Conservation (phyloP, 352 stramenopile species). For the Globisporangium takayamanum region DNA sequence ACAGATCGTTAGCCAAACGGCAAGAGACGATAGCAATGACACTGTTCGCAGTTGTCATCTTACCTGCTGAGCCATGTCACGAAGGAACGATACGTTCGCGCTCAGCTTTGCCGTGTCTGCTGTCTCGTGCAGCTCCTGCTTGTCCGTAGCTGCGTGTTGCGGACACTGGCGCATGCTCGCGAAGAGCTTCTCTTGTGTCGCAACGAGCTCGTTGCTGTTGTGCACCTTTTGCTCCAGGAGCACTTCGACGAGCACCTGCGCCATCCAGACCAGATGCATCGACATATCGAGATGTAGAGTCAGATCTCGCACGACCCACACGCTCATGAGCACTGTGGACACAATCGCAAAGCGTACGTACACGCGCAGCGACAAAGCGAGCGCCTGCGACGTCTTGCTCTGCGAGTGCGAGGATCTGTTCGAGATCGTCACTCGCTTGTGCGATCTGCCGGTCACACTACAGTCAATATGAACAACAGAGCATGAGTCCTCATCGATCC, state of each 20-base stretch:
- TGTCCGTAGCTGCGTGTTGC: neutral
- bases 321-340: no score
- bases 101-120: constrained; percentile 7
- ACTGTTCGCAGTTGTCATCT: neutral
- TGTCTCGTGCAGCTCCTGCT: neutral
- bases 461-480: neutral
- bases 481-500: neutral
- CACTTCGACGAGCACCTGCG: constrained; percentile 43
- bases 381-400: constrained; percentile 32
- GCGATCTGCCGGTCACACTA: constrained; percentile 53
- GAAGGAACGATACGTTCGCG: constrained; percentile 32
- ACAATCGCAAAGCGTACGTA: constrained; percentile 4
- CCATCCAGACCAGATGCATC: no score
- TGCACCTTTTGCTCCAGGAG: constrained; percentile 58
- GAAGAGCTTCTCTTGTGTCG: constrained; percentile 27
- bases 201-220: constrained; percentile 33
- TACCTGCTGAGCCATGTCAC: constrained; percentile 65
- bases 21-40: neutral
- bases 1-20: neutral
- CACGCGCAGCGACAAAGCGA: constrained; percentile 50
- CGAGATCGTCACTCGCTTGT: constrained; percentile 27
- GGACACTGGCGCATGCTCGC: constrained; percentile 3
- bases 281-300: no score
- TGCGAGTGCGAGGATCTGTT: constrained; percentile 37
- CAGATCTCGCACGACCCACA: no score